Conservation (phyloP, 768 basidiomycete species). For the Tricholoma bakamatsutake region DNA sequence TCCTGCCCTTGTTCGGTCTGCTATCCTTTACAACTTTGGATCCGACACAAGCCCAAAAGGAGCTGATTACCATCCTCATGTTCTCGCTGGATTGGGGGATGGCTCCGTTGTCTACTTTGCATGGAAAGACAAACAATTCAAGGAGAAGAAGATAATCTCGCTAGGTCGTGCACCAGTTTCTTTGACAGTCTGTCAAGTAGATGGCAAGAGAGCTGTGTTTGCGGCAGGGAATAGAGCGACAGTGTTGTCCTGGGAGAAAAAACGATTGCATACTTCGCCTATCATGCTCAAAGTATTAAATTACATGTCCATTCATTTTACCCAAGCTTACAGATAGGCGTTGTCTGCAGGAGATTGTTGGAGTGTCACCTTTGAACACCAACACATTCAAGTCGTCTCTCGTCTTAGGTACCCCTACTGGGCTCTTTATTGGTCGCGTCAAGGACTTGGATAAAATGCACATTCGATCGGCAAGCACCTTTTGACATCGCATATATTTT, state of each 20-base stretch:
- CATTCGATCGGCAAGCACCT: slow-evolving; percentile 58
- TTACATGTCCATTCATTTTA: neutral
- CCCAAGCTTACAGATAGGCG: neutral
- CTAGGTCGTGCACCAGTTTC: slow-evolving; percentile 65
- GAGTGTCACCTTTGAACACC: slow-evolving; percentile 47
- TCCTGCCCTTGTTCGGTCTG: slow-evolving; percentile 41
- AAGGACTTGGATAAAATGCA: slow-evolving; percentile 72
- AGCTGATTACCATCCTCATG: slow-evolving; percentile 38
- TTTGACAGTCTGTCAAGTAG: slow-evolving; percentile 49
- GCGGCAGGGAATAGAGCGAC: slow-evolving; percentile 68
- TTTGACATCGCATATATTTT: neutral
- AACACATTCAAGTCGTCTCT: slow-evolving; percentile 44
- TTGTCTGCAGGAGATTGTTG: slow-evolving; percentile 39
- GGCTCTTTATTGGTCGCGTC: slow-evolving; percentile 61
- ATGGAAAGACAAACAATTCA: slow-evolving; percentile 38
- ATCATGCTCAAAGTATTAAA: slow-evolving; percentile 59
- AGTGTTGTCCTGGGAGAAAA: slow-evolving; percentile 62
- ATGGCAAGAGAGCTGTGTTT: slow-evolving; percentile 53
- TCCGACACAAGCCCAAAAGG: slow-evolving; percentile 26
- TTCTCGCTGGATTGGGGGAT: slow-evolving; percentile 72
- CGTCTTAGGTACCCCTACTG: slow-evolving; percentile 48
- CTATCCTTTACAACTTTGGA: slow-evolving; percentile 56
- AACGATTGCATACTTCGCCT: slow-evolving; percentile 60
- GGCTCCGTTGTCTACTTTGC: slow-evolving; percentile 60
- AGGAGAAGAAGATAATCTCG: slow-evolving; percentile 52